Base-by-base conservation (phyloP, 2,329 filamentous ascomycete species). In the Scedosporium dehoogii region DNA sequence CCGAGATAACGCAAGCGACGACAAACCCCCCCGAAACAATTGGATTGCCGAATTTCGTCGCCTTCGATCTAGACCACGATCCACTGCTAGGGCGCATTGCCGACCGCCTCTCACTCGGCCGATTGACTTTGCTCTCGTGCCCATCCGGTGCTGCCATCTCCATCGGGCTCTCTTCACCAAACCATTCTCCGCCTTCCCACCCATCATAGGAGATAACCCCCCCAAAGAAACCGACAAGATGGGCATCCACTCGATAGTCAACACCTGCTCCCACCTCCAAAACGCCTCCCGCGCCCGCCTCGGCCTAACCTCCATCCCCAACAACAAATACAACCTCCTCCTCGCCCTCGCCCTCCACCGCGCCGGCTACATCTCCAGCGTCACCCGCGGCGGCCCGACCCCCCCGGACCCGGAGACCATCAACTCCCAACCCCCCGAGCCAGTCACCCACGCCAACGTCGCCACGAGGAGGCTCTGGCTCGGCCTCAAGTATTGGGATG, bases 241-340 rank as follows among this genome's bases (percentile, higher is more conserved):
- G 65, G 65, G 65, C 56, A 83, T 96, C 76, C 79, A 84, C 72
- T 85, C 88, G 75, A 83, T 96, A 66, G 82, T 85, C 69, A 80
- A 93, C 79, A 85, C 92, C 76, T 96, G 90, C 81, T 92, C 91
- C 67, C 92, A 96, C 78, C 82, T 97, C 63, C 90, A 94, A 74
- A 97, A 97, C 79, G 90, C 90, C 67, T 89, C 89, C 63, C 86
- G 86, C 70, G 91, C 90, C n/a, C 86, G 88, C 1, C 85, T 97
- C 0, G 90, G 88, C 67, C 80, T 96, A 59, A 96, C 92, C 38
- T 96, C 91, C 6, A 83, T 96, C 66, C 86, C 88, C 56, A 87
- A 88, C 77, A 87, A 85, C 59, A 92, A 92, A 68, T 85, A 65
- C 72, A 92, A 94, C 79, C 85, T 96, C 65, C 79, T 79, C 55